These are phyloP conservation scores for Conticribra weissflogii DNA, from an alignment of 108 stramenopile species.

Conservation along the genomic window DNA sequence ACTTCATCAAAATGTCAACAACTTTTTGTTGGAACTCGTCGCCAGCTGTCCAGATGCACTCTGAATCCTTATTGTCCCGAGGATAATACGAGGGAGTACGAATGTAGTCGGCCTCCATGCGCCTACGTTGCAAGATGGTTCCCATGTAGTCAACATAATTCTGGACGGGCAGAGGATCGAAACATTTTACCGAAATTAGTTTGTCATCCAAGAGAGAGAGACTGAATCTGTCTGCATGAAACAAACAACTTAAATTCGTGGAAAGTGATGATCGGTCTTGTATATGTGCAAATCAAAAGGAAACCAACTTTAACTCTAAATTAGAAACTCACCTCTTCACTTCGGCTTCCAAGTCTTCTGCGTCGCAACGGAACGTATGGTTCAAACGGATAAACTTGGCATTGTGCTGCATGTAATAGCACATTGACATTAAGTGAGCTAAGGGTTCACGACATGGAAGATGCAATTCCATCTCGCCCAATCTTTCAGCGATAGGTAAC, in stretches of 20 bases:
- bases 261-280: no score
- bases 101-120: neutral
- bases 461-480: slow-evolving; percentile 42
- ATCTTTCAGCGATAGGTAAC: neutral
- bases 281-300: no score
- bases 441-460: slow-evolving; percentile 52
- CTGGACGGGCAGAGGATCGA: slow-evolving; percentile 13
- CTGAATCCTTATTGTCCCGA: neutral
- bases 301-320: no score
- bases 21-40: neutral
- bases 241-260: no score
- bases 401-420: slow-evolving; percentile 26
- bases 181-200: no score
- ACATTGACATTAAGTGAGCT: slow-evolving; percentile 38
- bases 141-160: slow-evolving; percentile 18
- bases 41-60: neutral
- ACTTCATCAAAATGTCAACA: neutral
- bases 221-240: no score
- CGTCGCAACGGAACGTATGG: slow-evolving; percentile 18
- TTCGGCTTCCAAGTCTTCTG: neutral
- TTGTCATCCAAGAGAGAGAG: no score
- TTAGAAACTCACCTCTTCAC: neutral
- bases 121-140: slow-evolving; percentile 7
- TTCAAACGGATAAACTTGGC: no score
- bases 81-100: neutral